phyloP scores from a whole-genome alignment of 768 basidiomycete species.

The Amyloporia xantha region DNA sequence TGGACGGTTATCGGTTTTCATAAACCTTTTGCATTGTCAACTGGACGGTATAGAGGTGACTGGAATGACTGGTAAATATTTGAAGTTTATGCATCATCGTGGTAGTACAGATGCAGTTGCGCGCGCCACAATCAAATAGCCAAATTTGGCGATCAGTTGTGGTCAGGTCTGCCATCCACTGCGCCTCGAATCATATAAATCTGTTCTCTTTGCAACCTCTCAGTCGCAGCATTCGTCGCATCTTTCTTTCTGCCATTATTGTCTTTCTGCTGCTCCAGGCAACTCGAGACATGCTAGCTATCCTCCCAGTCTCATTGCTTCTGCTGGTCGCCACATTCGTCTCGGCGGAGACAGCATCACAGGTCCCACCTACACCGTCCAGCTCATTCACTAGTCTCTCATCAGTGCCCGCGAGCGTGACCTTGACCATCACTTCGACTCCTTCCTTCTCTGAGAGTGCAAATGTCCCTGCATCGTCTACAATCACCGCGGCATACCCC shows the following conservation, averaged over 20 bases:
- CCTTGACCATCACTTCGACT: background rate
- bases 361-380: background rate
- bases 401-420: background rate
- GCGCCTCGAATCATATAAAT: too few relatives aligned
- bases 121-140: too few relatives aligned
- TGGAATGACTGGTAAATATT: too few relatives aligned
- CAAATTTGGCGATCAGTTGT: too few relatives aligned
- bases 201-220: too few relatives aligned
- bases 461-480: constrained; percentile 6
- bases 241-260: background rate
- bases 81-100: too few relatives aligned
- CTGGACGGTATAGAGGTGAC: too few relatives aligned
- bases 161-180: too few relatives aligned
- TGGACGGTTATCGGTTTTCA: too few relatives aligned
- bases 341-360: constrained; percentile 2
- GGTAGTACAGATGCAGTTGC: too few relatives aligned
- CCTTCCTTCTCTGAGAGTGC: background rate
- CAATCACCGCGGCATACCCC: constrained; percentile 16
- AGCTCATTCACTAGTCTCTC: background rate
- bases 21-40: too few relatives aligned
- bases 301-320: constrained; percentile 7
- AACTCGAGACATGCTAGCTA: background rate
- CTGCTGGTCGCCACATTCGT: constrained; percentile 4
- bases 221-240: background rate
- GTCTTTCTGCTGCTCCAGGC: background rate